Base-by-base conservation (phyloP, 2,329 filamentous ascomycete genomes). In the Fusarium euwallaceae region DNA sequence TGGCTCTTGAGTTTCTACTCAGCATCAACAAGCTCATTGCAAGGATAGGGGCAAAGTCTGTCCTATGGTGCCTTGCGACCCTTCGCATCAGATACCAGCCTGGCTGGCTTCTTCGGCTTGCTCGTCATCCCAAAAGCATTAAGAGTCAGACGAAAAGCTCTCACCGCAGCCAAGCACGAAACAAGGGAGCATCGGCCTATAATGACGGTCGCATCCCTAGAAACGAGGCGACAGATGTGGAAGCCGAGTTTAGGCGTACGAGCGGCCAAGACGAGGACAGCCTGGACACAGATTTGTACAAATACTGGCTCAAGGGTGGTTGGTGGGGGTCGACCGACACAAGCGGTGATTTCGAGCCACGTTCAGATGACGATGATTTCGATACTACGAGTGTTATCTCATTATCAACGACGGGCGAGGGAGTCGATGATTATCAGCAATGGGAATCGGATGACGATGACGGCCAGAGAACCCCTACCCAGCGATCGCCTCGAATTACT, bases 371-470 rank as follows among this genome's bases (percentile, higher is more conserved):
- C 4, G 86, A 91, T 12, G 88, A 92, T 53, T 91, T 92, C 79
- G 94, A 97, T 79, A 90, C 89, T 10, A 97, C 95, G 1, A 98
- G 95, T 78, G 87, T 97, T 39, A 84, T 97, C n/a, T 95, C 94
- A 4, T 70, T 79, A 62, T 79, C 81, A 0, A 88, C 87, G 9
- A 85, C 83, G 2, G 84, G 85, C 37, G 82, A 82, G 76, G 78
- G 61, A 80, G 83, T 87, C 14, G 85, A 86, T 14, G 83, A 86
- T 32, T 87, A 88, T 17, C 79, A 81, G 37, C 83, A 82, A 89
- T 86, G 83, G 84, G 87, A 88, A 34, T 88, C 86, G 4, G 77
- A 79, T 0, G 85, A 87, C 41, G 51, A 75, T n/a, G 82, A 83
- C 41, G 88, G 88, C 7, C 87, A 89, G 73, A 88, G 90, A 67